Conservation (phyloP, 2,329 filamentous ascomycete genomes). For the Ophiostoma australiae region DNA sequence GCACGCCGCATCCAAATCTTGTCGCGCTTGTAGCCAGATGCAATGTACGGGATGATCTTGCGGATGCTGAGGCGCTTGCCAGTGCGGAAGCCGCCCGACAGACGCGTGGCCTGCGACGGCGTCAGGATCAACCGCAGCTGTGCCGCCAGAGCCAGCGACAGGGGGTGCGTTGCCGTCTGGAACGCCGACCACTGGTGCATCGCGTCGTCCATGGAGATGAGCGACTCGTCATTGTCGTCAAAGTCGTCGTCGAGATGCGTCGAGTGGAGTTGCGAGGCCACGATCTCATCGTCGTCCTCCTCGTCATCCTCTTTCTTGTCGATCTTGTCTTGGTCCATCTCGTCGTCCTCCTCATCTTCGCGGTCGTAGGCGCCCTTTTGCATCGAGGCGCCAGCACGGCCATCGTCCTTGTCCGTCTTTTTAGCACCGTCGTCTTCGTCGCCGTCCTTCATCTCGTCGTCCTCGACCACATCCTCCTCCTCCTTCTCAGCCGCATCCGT, state of each 20-base stretch:
- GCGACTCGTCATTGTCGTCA: conserved; percentile 36
- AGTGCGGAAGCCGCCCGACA: conserved; percentile 93
- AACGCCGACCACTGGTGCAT: conserved; percentile 79
- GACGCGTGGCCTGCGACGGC: conserved; percentile 90
- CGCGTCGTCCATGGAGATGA: conserved; percentile 52
- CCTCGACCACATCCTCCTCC: conserved; percentile 41
- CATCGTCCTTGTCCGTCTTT: conserved; percentile 46
- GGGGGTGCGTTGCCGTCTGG: conserved; percentile 75
- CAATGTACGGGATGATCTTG: conserved; percentile 98
- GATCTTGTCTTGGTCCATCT: conserved; percentile 34
- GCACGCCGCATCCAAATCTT: conserved; percentile 99
- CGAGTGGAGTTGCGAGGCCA: conserved; percentile 57
- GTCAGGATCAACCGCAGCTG: conserved; percentile 93
- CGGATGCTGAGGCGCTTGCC: conserved; percentile 99
- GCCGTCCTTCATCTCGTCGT: conserved; percentile 35
- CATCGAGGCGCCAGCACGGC: conserved; percentile 56
- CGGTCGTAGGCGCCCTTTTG: conserved; percentile 54
- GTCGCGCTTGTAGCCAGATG: conserved; percentile 95
- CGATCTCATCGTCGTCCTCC: conserved; percentile 46
- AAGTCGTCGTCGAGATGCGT: conserved; percentile 57
- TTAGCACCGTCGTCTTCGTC: conserved; percentile 38
- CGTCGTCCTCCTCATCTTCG: conserved; percentile 20
- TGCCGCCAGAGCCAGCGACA: conserved; percentile 85
- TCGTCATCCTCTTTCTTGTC: conserved; percentile 48
- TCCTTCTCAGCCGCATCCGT: conserved; percentile 34